phyloP scores from a whole-genome alignment of 192 early-diverging fungal species.

The Mortierella alpina region DNA sequence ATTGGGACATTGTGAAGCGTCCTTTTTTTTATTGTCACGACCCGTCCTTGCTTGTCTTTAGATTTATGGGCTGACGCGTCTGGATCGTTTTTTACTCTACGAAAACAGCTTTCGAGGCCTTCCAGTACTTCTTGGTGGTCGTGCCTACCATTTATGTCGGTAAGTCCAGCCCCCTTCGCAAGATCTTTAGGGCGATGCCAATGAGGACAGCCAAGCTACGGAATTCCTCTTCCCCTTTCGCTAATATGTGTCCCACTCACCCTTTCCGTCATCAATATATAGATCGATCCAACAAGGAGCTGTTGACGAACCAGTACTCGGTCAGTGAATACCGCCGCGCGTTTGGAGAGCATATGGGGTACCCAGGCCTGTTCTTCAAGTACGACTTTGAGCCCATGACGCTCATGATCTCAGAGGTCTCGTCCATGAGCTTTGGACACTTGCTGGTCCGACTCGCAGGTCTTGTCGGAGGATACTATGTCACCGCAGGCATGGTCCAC shows the following conservation, averaged over 20 bases:
- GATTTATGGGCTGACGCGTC: background rate
- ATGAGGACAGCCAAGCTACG: background rate
- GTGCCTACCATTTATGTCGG: conserved; percentile 58
- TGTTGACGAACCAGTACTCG: conserved; percentile 95
- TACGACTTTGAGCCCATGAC: conserved; percentile 93
- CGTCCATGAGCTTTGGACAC: conserved; percentile 67
- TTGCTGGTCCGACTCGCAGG: conserved; percentile 87
- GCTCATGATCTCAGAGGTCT: conserved; percentile 77
- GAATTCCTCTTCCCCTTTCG: too few species aligned
- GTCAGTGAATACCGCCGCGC: conserved; percentile 81
- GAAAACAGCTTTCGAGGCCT: conserved; percentile 73
- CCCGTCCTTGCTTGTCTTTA: background rate
- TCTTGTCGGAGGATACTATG: conserved; percentile 86
- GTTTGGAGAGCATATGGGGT: conserved; percentile 32
- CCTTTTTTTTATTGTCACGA: background rate
- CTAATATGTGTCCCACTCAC: conserved; percentile 64
- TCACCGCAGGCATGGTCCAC: conserved; percentile 71
- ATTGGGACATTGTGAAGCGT: background rate
- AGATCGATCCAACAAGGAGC: conserved; percentile 60
- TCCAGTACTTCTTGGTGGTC: conserved; percentile 90
- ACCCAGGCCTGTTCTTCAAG: conserved; percentile 86
- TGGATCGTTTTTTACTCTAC: too few species aligned
- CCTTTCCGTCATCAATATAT: conserved; percentile 54
- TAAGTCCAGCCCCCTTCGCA: conserved; percentile 8
- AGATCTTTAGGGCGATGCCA: background rate